Base-by-base conservation (phyloP, 306 rosid species). In the Cicer pinnatifidum region DNA sequence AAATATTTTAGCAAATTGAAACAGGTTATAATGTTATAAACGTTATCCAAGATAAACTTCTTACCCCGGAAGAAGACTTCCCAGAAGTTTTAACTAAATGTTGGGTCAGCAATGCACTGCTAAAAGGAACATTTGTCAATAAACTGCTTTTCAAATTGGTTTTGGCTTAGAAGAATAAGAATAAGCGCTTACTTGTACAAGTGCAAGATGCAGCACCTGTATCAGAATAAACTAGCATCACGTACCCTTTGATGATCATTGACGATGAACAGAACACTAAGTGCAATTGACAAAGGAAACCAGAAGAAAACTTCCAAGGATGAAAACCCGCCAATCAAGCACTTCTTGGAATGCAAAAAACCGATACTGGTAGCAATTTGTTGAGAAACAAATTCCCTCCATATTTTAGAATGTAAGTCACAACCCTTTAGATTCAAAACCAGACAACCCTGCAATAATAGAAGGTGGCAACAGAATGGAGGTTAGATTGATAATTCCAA, bases 241-340 rank as follows among this genome's bases (percentile, higher is more conserved):
- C 93, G 79, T 83, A 87, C 83, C 87, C 81, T 76, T 91, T 86
- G 89, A 84, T 84, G 91, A 82, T 88, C 95, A 91, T 89, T 77
- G 68, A 84, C 78, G 75, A 73, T 73, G 75, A 84, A 71, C 84
- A 71, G 90, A 87, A 88, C 83, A 84, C 97, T 95, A 95, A 84
- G 99, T 95, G 89, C 96, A 86, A 85, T 95, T 95, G 80, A 91
- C 99, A 83, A 88, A 95, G 77, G 99, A 90, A 86, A 90, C 97
- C 87, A 86, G 86, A 89, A 89, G 95, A 87, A 95, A 95, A 85
- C 87, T 82, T 84, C 97, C 99, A 78, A 88, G 80, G 81, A 88
- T 61, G 75, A 87, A 89, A 83, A 86, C 84, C 86, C 96, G 91
- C 97, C 97, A 91, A 85, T 95, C 93, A 84, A 91, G 99, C 77